phyloP scores from a whole-genome alignment of 768 basidiomycete species.

The Suillus americanus region DNA sequence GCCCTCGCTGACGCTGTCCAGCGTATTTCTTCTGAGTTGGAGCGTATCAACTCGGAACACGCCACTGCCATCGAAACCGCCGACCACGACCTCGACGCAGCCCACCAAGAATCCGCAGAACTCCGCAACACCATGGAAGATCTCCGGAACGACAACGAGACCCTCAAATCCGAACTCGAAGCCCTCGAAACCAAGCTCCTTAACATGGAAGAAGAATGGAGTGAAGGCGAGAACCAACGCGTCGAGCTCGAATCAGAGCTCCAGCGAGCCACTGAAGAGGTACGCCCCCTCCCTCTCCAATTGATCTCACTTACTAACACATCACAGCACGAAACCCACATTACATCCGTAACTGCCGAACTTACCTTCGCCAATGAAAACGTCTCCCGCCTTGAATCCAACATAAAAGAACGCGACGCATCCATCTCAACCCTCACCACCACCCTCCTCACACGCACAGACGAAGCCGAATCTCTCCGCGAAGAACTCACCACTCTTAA shows the following conservation, averaged over 20 bases:
- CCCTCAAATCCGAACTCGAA: constrained; percentile 22
- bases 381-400: constrained; percentile 54
- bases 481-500: constrained; percentile 54
- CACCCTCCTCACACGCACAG: constrained; percentile 47
- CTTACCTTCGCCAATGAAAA: constrained; percentile 54
- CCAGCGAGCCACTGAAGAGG: constrained; percentile 52
- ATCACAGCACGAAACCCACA: constrained; percentile 49
- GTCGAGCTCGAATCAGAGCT: constrained; percentile 55
- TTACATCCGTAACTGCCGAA: constrained; percentile 54
- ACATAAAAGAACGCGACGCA: constrained; percentile 54
- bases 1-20: constrained; percentile 40
- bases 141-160: neutral
- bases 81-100: constrained; percentile 34
- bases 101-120: constrained; percentile 1
- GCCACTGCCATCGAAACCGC: constrained; percentile 37
- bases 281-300: constrained; percentile 25
- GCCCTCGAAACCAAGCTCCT: constrained; percentile 43
- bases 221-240: constrained; percentile 54
- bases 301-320: neutral
- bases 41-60: constrained; percentile 49
- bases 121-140: neutral
- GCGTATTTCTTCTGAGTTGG: constrained; percentile 21
- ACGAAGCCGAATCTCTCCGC: constrained; percentile 52
- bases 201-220: constrained; percentile 55
- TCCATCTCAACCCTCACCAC: constrained; percentile 51